phyloP scores from a whole-genome alignment of 306 rosid species.

The Cicer bijugum region DNA sequence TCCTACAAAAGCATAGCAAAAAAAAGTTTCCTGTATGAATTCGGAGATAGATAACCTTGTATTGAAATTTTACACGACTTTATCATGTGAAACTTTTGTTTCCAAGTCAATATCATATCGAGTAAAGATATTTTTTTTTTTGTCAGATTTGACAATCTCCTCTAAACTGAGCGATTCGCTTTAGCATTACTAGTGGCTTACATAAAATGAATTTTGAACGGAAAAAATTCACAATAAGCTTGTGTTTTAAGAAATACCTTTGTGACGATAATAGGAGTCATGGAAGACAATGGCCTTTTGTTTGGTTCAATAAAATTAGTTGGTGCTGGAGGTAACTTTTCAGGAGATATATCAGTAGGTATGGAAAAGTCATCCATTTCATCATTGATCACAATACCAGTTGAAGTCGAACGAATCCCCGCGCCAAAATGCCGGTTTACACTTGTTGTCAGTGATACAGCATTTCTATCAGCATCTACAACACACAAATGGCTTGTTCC shows the following conservation, averaged over 20 bases:
- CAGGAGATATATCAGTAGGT: conserved; percentile 66
- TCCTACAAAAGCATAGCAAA: conserved; percentile 56
- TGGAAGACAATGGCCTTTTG: conserved; percentile 88
- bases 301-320: conserved; percentile 77
- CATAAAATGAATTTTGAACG: no score
- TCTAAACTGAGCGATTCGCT: no score
- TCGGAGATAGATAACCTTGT: not conserved
- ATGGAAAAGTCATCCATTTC: conserved; percentile 91
- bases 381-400: conserved; percentile 84
- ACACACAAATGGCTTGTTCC: conserved; percentile 95
- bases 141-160: no score
- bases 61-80: not conserved
- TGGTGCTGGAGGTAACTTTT: conserved; percentile 83
- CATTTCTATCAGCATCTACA: conserved; percentile 88
- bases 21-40: not conserved
- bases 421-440: conserved; percentile 75
- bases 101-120: not conserved
- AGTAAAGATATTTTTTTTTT: no score
- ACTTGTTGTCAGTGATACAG: conserved; percentile 76
- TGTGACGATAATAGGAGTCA: conserved; percentile 78
- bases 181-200: no score
- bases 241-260: conserved; percentile 55
- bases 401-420: conserved; percentile 76
- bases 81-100: not conserved
- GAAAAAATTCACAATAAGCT: no score